Conservation (phyloP, 2,329 filamentous ascomycete species). For the Cryphonectria naterciae region DNA sequence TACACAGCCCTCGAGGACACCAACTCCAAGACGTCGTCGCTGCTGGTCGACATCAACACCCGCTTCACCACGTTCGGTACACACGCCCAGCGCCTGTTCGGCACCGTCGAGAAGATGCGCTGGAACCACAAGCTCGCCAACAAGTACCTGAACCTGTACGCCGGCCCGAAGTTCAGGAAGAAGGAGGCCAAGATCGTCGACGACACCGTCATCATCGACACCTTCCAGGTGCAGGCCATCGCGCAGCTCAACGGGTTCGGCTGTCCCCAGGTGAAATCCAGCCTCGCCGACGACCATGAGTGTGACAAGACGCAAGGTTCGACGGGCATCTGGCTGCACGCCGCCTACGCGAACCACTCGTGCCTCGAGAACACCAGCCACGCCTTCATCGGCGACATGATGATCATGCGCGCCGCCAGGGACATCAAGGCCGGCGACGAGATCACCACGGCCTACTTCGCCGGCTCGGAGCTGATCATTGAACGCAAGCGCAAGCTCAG, state of each 20-base stretch:
- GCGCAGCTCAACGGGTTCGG: conserved; percentile 28
- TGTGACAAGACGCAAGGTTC: not conserved
- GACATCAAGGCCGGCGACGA: conserved; percentile 44
- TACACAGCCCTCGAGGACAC: not conserved
- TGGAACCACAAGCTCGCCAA: conserved; percentile 29
- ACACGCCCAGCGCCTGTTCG: conserved; percentile 9
- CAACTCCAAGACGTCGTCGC: not conserved
- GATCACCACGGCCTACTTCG: conserved; percentile 34
- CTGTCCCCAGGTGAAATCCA: conserved; percentile 18
- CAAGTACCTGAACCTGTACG: conserved; percentile 28
- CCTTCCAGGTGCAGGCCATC: conserved; percentile 30
- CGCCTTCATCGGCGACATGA: conserved; percentile 38
- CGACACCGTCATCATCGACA: conserved; percentile 28
- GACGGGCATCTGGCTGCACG: conserved; percentile 37
- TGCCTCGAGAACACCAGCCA: conserved; percentile 40
- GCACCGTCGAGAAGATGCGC: conserved; percentile 28
- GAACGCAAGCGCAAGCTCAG: not conserved
- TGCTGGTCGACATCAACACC: conserved; percentile 3
- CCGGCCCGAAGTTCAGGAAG: conserved; percentile 24
- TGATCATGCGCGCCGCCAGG: conserved; percentile 42
- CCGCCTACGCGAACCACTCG: conserved; percentile 37
- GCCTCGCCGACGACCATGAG: not conserved
- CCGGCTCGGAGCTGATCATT: not conserved
- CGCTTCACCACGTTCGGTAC: not conserved
- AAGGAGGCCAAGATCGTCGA: conserved; percentile 25